Evolutionary conservation across 768 basidiomycete species (phyloP).

Genomic region (Mycena vulgaris): DNA sequence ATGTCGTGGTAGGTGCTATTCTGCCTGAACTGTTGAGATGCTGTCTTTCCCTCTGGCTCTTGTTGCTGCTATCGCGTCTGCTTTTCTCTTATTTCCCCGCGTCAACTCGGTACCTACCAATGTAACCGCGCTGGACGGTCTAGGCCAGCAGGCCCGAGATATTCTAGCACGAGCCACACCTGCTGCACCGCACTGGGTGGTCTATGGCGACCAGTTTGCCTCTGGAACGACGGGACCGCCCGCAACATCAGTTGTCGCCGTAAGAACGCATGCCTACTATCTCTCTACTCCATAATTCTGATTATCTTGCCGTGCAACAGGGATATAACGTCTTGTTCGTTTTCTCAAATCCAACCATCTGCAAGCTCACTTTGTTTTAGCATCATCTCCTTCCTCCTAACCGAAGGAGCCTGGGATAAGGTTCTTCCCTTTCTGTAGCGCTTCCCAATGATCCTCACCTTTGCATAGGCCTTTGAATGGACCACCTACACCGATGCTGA

Average conservation of each 20-base stretch:
- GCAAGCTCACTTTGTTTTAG: slow-evolving; percentile 41
- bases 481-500: slow-evolving; percentile 59
- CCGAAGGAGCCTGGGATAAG: slow-evolving; percentile 72
- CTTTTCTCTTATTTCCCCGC: slow-evolving; percentile 4
- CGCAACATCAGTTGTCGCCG: slow-evolving; percentile 58
- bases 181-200: slow-evolving; percentile 67
- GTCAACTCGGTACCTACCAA: slow-evolving; percentile 10
- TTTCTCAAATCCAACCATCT: background rate
- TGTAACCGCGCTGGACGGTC: slow-evolving; percentile 33
- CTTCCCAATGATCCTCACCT: background rate
- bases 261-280: slow-evolving; percentile 38
- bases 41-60: slow-evolving; percentile 22
- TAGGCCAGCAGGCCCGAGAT: slow-evolving; percentile 49
- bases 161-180: slow-evolving; percentile 56
- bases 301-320: slow-evolving; percentile 42
- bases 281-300: background rate
- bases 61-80: slow-evolving; percentile 24
- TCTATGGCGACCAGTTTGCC: slow-evolving; percentile 60
- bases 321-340: slow-evolving; percentile 73
- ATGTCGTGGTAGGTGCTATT: slow-evolving; percentile 9
- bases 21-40: slow-evolving; percentile 21
- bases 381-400: slow-evolving; percentile 68
- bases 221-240: slow-evolving; percentile 66
- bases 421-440: slow-evolving; percentile 17
- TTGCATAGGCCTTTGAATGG: slow-evolving; percentile 65